phyloP scores from a whole-genome alignment of 2,329 filamentous ascomycete species.

The Sporothrix mexicana region DNA sequence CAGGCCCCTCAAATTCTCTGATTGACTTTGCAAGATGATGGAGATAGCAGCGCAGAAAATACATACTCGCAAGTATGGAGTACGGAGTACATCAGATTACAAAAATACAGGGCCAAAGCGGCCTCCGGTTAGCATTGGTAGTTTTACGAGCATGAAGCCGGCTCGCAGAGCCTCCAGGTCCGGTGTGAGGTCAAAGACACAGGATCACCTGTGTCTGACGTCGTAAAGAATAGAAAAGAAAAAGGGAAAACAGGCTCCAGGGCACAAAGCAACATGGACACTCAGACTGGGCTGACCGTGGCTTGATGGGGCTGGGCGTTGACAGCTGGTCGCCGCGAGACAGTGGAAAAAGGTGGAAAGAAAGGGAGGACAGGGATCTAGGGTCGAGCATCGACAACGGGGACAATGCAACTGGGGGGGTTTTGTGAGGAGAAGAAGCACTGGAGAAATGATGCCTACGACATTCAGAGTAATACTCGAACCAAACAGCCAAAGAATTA shows the following conservation, averaged over 20 bases:
- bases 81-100: neutral
- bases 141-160: constrained; percentile 13
- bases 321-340: constrained; percentile 11
- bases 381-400: constrained; percentile 14
- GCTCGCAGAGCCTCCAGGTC: constrained; percentile 6
- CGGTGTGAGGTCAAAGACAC: constrained; percentile 21
- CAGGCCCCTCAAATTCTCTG: neutral
- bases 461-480: neutral
- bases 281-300: constrained; percentile 16
- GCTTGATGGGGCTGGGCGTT: constrained; percentile 19
- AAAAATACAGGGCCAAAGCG: neutral
- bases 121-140: constrained; percentile 14
- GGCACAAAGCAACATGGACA: neutral
- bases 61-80: neutral
- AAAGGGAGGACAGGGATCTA: neutral
- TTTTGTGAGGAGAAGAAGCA: neutral
- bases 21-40: no score
- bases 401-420: neutral
- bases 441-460: neutral
- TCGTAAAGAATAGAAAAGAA: neutral
- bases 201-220: no score
- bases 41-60: neutral
- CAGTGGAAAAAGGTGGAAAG: no score
- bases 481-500: constrained; percentile 7
- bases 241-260: neutral